Conservation (phyloP, 2,329 filamentous ascomycete genomes). For the Colletotrichum liriopes region DNA sequence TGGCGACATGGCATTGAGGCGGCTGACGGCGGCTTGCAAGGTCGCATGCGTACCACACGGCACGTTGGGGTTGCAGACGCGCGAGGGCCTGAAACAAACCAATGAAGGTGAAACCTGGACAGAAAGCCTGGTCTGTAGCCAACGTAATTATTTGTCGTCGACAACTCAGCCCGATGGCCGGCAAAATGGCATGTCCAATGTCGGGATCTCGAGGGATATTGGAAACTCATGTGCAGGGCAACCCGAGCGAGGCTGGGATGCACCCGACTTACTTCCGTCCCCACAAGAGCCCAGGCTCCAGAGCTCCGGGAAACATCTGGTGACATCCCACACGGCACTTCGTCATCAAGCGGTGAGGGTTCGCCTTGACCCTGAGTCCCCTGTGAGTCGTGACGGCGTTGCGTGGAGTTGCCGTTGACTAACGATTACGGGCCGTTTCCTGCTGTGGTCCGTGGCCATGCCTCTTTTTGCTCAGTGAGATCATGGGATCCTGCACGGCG, state of each 20-base stretch:
- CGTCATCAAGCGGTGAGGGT: constrained; percentile 41
- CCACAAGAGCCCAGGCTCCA: background rate
- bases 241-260: constrained; percentile 25
- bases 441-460: constrained; percentile 29
- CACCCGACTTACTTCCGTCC: no score
- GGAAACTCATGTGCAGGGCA: constrained; percentile 11
- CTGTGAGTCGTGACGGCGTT: constrained; percentile 9
- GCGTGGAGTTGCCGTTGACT: constrained; percentile 39
- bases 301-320: constrained; percentile 25
- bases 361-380: constrained; percentile 22
- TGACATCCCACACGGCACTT: constrained; percentile 37
- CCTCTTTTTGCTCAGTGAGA: background rate
- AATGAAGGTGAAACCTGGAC: constrained; percentile 38
- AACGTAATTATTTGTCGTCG: constrained; percentile 23
- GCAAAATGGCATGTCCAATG: background rate
- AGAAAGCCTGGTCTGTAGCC: constrained; percentile 12
- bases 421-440: constrained; percentile 41
- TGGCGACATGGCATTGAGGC: constrained; percentile 27
- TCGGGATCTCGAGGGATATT: constrained; percentile 28
- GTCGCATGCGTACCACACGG: constrained; percentile 34
- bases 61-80: constrained; percentile 24
- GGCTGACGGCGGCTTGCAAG: constrained; percentile 26
- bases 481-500: constrained; percentile 7
- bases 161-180: constrained; percentile 9
- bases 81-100: constrained; percentile 36